Evolutionary conservation across 768 basidiomycete genomes (phyloP), one percentile per base, ranked within the genome.

Genomic region (Amanita fuliginea): DNA sequence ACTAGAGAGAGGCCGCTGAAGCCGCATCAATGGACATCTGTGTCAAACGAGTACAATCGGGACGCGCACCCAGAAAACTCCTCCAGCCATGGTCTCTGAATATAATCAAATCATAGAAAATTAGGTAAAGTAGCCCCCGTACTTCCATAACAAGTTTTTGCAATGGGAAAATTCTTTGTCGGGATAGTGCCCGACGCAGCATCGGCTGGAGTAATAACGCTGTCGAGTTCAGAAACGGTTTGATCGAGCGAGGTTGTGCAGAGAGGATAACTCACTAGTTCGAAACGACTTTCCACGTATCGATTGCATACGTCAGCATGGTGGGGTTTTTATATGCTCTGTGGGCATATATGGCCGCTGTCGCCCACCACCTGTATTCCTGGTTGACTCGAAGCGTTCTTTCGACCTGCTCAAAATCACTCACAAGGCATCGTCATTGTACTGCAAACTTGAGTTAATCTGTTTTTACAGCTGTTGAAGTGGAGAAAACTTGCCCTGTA

Each of bases 281-380:
- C 3, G 70, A 65, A 4, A 78, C 68, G 42, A 69, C 66, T 13
- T 68, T 69, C 77, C 76, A 78, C 8, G 70, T 72, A 9, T 66
- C 66, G 33, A 73, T 60, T 0, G 73, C 74, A 52, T 76, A 68
- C 1, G 62, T 60, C 36, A 76, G 54, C 11, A 76, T 57, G 28
- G 62, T 67, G 2, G 57, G 49, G 53, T 76, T 70, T n/a, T 59
- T 60, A 49, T 77, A 78, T 3, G 72, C 71, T 47, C 71, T 66
- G 54, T 73, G 70, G 6, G 67, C 74, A 46, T 76, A 75, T 36
- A 72, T 56, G 0, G 74, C 71, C n/a, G 75, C 69, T 49, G 67
- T 69, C 3, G 73, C 76, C 76, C 76, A 77, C 76, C 75, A 78
- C 51, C 74, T 68, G 6, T 6, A 21, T n/a, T 37, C n/a, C 3